Evolutionary conservation across 306 rosid species (phyloP), one percentile per base, ranked within the genome.

Genomic region (Cicer judaicum): DNA sequence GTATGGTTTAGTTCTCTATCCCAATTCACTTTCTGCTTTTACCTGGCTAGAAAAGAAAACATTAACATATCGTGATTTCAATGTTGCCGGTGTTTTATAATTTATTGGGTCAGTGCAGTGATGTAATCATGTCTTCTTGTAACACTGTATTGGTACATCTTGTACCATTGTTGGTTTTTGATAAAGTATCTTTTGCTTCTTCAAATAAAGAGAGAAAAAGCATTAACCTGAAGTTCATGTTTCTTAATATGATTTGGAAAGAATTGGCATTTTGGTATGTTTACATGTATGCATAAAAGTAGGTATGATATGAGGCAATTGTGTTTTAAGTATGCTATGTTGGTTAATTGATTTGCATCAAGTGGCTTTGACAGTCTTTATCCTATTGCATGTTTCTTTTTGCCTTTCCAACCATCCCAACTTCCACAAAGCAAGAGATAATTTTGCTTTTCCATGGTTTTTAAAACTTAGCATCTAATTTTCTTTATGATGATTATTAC

Each of bases 401-500:
- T 42, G 12, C 57, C 14, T 11, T 10, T 68, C 36, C 48, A 19
- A 49, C 7, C 2, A 48, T 69, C 65, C 5, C 10, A 40, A 57
- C 16, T 40, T 43, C 13, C 14, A 9, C 38, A 5, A 34, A 48
- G 38, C 8, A 3, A 50, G 7, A 21, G 4, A 57, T 40, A 29
- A 29, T 29, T 29, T 29, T 29, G 5, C 14, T 69, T 65, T 75
- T 62, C 54, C 9, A 10, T 34, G 38, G 10, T 21, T 63, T 41
- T 70, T 70, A 29, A 2, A 24, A n/a, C 19, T 18, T 13, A 3
- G 13, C 14, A 29, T 10, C 60, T 40, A 16, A 19, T 64, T 79
- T 71, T 2, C 9, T 60, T 53, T 15, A 13, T 48, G 7, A 8
- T 34, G 14, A 34, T 82, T 52, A 53, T 69, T 64, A 8, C 81